Evolutionary conservation across 1,139 yeast species (phyloP), one percentile per base, ranked within the genome.

Genomic region (Protomyces gravidus): DNA sequence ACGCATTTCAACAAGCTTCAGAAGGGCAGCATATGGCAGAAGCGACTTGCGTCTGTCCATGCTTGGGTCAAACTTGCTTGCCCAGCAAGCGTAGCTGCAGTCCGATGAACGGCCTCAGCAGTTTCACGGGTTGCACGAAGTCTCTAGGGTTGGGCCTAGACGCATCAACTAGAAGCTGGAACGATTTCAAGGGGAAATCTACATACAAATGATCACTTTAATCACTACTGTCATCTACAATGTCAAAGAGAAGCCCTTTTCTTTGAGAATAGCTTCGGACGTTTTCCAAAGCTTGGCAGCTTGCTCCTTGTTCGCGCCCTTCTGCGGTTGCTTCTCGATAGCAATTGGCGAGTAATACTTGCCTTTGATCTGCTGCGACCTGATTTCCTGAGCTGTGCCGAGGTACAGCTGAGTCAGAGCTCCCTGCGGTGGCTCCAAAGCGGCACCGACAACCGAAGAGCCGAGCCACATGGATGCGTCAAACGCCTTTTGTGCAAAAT

Each of bases 351-450:
- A 36, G 13, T 27, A 51, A 30, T 58, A 58, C 17, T 50, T 45
- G 19, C 61, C 61, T 21, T 47, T 30, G 48, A 58, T 53, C n/a
- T 33, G 17, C 17, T 58, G 15, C 5, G 30, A 21, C 15, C 39
- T 32, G 25, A 58, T 25, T 27, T 58, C 61, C 15, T 15, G 7
- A 11, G 52, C 21, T 5, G 52, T 50, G 15, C 48, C 61, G 2
- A 55, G 58, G 48, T 46, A 58, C 19, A 58, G 42, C 30, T 51
- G 58, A 23, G 61, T 58, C 19, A 58, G 40, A 19, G 61, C 61
- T 6, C 61, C 61, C 13, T 58, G 47, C 3, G 45, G 28, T 21
- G 46, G 17, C 15, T 13, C 25, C 21, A 55, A 27, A 11, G 27
- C 23, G 17, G 40, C 23, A 15, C 59, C 45, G 1, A 50, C 21